phyloP scores from a whole-genome alignment of 495 filamentous ascomycete genomes.

The Glonium stellatum region DNA sequence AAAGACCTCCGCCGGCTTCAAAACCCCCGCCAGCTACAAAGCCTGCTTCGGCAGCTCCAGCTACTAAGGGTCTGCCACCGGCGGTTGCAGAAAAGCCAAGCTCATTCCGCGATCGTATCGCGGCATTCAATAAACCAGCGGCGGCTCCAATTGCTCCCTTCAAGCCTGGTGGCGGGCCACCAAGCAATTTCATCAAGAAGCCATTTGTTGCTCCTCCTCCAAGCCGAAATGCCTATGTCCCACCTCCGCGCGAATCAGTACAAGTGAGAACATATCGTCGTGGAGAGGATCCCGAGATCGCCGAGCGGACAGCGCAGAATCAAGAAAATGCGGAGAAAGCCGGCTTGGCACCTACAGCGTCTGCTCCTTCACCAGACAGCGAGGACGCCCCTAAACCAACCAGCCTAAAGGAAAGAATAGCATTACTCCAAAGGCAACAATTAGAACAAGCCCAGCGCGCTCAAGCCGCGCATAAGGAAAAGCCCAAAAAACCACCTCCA shows the following conservation, averaged over 20 bases:
- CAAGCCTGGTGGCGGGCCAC: conserved; percentile 56
- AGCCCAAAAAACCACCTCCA: conserved; percentile 64
- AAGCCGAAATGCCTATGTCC: conserved; percentile 85
- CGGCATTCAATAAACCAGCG: conserved; percentile 88
- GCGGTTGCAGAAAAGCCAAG: conserved; percentile 78
- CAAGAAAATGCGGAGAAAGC: conserved; percentile 52
- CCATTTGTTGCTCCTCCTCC: conserved; percentile 96
- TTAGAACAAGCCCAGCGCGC: conserved; percentile 75
- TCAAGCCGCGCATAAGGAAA: conserved; percentile 75
- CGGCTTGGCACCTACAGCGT: conserved; percentile 46
- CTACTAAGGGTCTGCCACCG: conserved; percentile 40
- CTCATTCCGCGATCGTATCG: conserved; percentile 91
- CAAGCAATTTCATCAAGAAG: conserved; percentile 82
- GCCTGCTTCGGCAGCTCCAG: conserved; percentile 36
- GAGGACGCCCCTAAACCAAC: conserved; percentile 77
- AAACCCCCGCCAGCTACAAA: conserved; percentile 41
- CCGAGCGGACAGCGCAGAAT: conserved; percentile 49
- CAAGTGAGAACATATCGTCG: conserved; percentile 68
- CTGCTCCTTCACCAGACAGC: conserved; percentile 46
- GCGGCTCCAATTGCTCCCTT: conserved; percentile 80
- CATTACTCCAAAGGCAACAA: conserved; percentile 88
- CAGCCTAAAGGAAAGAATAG: conserved; percentile 90
- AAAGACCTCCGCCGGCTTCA: conserved; percentile 39
- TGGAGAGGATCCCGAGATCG: conserved; percentile 82
- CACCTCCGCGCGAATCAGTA: conserved; percentile 55